Percentiles rank a stretch among this genome's conserved stretches.
Conservation (phyloP, 192 early-diverging fungal species). For the Umbelopsis isabellina region DNA sequence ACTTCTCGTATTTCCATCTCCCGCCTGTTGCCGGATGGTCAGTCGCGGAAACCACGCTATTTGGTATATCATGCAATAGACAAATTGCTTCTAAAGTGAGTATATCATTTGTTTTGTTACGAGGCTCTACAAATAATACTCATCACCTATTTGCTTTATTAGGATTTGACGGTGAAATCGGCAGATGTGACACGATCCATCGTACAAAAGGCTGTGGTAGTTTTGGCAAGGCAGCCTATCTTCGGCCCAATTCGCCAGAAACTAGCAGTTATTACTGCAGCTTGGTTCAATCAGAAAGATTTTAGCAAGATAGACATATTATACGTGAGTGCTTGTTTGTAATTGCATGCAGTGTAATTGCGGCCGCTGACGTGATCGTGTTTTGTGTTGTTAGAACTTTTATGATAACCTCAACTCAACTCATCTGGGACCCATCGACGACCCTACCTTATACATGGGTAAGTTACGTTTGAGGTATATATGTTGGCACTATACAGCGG, state of each 20-base stretch:
- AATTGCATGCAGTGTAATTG: neutral
- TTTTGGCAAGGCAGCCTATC: constrained; percentile 70
- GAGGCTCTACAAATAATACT: neutral
- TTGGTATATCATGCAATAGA: constrained; percentile 83
- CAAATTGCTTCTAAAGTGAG: constrained; percentile 71
- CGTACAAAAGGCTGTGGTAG: constrained; percentile 83
- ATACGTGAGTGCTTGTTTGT: constrained; percentile 47
- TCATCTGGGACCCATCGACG: constrained; percentile 58
- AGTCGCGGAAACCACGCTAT: constrained; percentile 64
- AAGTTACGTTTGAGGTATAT: neutral
- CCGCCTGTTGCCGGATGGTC: constrained; percentile 71
- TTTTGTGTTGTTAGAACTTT: constrained; percentile 51
- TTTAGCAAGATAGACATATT: constrained; percentile 81
- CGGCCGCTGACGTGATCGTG: neutral
- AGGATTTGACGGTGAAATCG: constrained; percentile 72
- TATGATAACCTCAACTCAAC: constrained; percentile 61
- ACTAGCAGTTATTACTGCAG: constrained; percentile 75
- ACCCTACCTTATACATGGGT: constrained; percentile 73
- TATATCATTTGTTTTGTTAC: neutral
- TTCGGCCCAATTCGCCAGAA: constrained; percentile 75
- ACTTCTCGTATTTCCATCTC: constrained; percentile 84
- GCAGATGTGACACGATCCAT: constrained; percentile 77
- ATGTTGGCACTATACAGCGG: neutral
- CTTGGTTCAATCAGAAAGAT: constrained; percentile 79
- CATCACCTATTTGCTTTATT: neutral